Evolutionary conservation across 139 green algal species (phyloP), one percentile per base, ranked within the genome.

Genomic region (Deuterostichococcus epilithicus): DNA sequence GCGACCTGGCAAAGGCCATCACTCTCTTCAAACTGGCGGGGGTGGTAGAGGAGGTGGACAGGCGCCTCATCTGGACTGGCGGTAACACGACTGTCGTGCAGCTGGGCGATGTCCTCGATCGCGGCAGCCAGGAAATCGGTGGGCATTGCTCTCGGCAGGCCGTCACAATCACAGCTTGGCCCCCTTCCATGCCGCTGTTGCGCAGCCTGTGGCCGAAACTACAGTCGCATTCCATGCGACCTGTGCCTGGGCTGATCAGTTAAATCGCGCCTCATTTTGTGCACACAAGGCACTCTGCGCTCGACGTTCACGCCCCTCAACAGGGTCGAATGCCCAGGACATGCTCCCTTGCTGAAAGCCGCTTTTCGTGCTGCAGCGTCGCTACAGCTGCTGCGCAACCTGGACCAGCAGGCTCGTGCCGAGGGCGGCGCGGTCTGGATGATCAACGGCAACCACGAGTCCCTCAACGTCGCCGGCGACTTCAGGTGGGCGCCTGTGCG

Each of bases 361-460:
- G 22, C 36, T 6, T 3, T n/a, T 23, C 30, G 69, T 37, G 2
- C 1, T 72, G 78, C 87, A 95, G 92, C 85, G 30, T 94, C 93
- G 28, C 38, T 98, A 23, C 88, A 92, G 76, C 66, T 98, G 68
- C 78, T 98, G 42, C 78, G 90, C 1, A 87, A 93, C 65, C 80
- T 98, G n/a, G 87, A 95, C 72, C 37, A 82, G 32, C 89, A 96
- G 79, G 94, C 94, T 3, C 72, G 85, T 52, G 70, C 82, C 60
- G 71, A 92, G 20, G 93, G 93, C 5, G 94, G 94, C 5, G 92
- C 88, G 3, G 91, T 98, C 3, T 95, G 91, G 76, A 95, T 97
- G 89, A 83, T 98, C 1, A 97, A 98, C 75, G 94, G 94, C 79
- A 98, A 98, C 84, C 94, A 98, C 73, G 89, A 98, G 77, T 93